These are phyloP conservation scores for Trypanosoma conorhini DNA, from an alignment of 208 protist genomes.

Conservation along the genomic window DNA sequence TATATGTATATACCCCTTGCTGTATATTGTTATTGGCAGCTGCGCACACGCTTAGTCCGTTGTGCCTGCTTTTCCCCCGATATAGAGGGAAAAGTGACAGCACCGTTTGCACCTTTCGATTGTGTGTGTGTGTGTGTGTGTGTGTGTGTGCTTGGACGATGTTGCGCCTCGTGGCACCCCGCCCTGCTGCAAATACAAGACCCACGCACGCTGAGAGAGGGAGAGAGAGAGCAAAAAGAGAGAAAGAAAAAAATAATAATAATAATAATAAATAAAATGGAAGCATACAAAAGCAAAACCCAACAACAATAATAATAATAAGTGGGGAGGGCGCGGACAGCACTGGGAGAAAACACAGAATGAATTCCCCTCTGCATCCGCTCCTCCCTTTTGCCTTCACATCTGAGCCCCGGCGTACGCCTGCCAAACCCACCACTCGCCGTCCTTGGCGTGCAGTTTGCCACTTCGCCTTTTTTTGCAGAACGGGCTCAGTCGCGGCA, in stretches of 20 bases:
- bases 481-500: too few relatives aligned
- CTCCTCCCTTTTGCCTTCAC: neutral
- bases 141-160: neutral
- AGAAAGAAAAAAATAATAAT: conserved; percentile 9
- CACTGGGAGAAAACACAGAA: neutral
- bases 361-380: neutral
- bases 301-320: conserved; percentile 19
- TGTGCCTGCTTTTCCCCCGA: too few relatives aligned
- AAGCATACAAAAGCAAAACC: too few relatives aligned
- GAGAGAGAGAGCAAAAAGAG: conserved; percentile 8
- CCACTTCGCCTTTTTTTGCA: neutral
- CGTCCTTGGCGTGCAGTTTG: neutral
- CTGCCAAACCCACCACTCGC: neutral
- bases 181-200: neutral
- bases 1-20: conserved; percentile 4
- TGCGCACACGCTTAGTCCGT: too few relatives aligned
- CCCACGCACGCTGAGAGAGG: neutral
- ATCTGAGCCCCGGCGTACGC: neutral
- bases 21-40: too few relatives aligned
- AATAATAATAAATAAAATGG: conserved; percentile 22
- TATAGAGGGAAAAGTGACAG: too few relatives aligned
- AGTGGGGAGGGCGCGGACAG: neutral
- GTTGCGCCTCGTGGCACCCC: neutral
- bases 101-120: too few relatives aligned
- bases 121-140: too few relatives aligned